Conservation (phyloP, 2,329 filamentous ascomycete species). For the Colletotrichum cereale region DNA sequence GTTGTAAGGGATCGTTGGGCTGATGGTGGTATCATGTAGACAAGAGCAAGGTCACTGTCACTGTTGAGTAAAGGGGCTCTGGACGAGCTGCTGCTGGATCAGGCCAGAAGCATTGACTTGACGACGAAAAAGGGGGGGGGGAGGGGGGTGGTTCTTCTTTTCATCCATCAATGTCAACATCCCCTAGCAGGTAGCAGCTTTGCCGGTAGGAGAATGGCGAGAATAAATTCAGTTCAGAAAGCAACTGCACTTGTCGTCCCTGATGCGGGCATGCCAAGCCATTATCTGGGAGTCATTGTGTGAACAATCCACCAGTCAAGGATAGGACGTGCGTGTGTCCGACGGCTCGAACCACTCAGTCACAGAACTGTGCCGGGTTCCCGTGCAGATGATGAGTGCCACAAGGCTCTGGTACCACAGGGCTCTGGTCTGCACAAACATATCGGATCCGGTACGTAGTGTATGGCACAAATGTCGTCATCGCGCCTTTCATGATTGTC, state of each 20-base stretch:
- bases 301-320: not conserved
- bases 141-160: not conserved
- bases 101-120: not conserved
- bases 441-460: not conserved
- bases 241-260: not conserved
- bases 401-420: not conserved
- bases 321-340: not conserved
- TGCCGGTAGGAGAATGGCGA: not conserved
- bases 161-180: not conserved
- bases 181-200: not conserved
- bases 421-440: not conserved
- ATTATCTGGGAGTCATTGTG: not conserved
- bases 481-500: slow-evolving; percentile 2
- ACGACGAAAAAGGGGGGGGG: not conserved
- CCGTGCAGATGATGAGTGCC: not conserved
- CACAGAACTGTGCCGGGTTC: not conserved
- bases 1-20: not conserved
- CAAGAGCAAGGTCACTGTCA: slow-evolving; percentile 50
- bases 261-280: too few species aligned
- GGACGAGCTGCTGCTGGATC: not conserved
- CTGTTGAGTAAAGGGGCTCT: slow-evolving; percentile 26
- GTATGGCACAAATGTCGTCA: not conserved
- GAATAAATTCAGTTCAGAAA: not conserved
- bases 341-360: not conserved
- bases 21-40: slow-evolving; percentile 44